Evolutionary conservation across 2,329 filamentous ascomycete genomes (phyloP).

Genomic region (Salinomyces thailandicus): DNA sequence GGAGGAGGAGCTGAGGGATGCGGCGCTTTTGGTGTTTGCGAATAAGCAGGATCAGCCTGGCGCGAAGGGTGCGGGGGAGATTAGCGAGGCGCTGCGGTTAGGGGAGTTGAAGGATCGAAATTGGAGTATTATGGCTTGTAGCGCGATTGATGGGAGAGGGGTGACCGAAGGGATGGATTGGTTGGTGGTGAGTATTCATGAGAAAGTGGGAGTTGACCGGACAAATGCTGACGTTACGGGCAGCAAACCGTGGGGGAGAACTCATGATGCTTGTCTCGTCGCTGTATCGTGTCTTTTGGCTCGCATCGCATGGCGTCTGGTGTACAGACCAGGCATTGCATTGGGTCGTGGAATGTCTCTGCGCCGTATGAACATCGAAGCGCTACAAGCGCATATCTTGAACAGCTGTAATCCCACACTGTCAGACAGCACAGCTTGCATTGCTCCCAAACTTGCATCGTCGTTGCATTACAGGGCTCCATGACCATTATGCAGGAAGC

Average conservation of each 20-base stretch:
- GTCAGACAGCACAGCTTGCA: too few relatives aligned
- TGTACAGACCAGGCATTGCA: too few relatives aligned
- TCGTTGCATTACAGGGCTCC: too few relatives aligned
- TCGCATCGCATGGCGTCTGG: constrained; percentile 2
- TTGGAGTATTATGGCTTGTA: constrained; percentile 98
- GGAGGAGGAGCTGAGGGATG: constrained; percentile 91
- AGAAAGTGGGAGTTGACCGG: not conserved
- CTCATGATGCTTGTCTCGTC: constrained; percentile 1
- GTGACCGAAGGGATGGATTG: constrained; percentile 98
- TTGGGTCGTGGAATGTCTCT: too few relatives aligned
- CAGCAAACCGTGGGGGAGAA: constrained; percentile 10
- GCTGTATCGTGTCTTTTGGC: not conserved
- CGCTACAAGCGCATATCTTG: too few relatives aligned
- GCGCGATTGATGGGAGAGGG: constrained; percentile 87
- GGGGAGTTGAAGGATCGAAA: constrained; percentile 91
- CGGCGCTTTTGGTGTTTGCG: constrained; percentile 85
- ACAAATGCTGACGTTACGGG: constrained; percentile 1
- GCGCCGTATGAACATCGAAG: too few relatives aligned
- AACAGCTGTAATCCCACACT: too few relatives aligned
- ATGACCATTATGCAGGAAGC: too few relatives aligned
- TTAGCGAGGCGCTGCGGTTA: constrained; percentile 82
- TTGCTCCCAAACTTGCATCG: too few relatives aligned
- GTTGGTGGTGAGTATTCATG: constrained; percentile 60
- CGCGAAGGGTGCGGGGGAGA: constrained; percentile 91
- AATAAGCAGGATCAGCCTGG: constrained; percentile 99